Evolutionary conservation across 805 yeast genomes (phyloP).

Genomic region (Lipomyces spencermartinsiae): DNA sequence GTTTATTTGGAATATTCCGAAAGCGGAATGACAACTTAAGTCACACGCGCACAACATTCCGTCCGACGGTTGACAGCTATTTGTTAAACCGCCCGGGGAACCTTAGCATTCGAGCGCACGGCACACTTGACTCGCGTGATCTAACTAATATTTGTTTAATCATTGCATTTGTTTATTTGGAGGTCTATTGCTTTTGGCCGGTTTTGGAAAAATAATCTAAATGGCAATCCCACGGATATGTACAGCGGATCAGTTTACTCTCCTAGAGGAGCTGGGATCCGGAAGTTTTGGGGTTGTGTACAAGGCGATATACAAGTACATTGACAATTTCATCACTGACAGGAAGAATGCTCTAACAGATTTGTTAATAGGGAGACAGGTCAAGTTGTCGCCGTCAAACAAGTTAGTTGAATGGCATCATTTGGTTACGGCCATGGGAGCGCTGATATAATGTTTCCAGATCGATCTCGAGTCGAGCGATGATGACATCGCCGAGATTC

Average conservation of each 20-base stretch:
- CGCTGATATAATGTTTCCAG: slow-evolving; percentile 42
- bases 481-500: slow-evolving; percentile 75
- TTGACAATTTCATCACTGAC: slow-evolving; percentile 13
- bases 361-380: slow-evolving; percentile 39
- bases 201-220: neutral
- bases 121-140: neutral
- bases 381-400: slow-evolving; percentile 48
- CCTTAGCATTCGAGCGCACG: neutral
- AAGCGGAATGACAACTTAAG: neutral
- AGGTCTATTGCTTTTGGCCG: neutral
- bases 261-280: slow-evolving; percentile 66
- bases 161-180: slow-evolving; percentile 1
- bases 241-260: slow-evolving; percentile 54
- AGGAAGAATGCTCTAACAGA: slow-evolving; percentile 9
- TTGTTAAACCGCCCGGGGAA: slow-evolving; percentile 2
- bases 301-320: slow-evolving; percentile 58
- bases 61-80: neutral
- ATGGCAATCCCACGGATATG: slow-evolving; percentile 13
- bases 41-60: neutral
- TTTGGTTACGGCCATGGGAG: neutral
- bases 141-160: neutral
- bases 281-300: slow-evolving; percentile 84
- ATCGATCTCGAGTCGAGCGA: slow-evolving; percentile 71
- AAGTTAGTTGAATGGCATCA: slow-evolving; percentile 25
- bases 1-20: neutral